Evolutionary conservation across 352 stramenopile genomes (phyloP).

Genomic region (Globisporangium heterothallicum): DNA sequence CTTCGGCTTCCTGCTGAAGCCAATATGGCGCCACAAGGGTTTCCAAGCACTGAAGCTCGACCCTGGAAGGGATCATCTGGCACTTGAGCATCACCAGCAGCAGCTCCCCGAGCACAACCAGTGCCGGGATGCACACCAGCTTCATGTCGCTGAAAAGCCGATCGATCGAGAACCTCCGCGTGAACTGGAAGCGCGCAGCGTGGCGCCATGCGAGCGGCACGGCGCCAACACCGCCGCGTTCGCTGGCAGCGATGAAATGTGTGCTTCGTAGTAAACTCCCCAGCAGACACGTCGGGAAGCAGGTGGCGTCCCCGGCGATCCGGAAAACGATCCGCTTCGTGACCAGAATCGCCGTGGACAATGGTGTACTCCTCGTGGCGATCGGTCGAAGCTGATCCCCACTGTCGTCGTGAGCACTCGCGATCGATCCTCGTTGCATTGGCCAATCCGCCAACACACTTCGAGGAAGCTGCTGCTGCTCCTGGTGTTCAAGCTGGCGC

Average conservation of each 20-base stretch:
- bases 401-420: too few relatives aligned
- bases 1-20: slow-evolving; percentile 20
- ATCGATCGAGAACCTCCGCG: slow-evolving; percentile 40
- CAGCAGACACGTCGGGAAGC: slow-evolving; percentile 39
- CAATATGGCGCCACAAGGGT: slow-evolving; percentile 41
- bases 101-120: slow-evolving; percentile 49
- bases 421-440: too few relatives aligned
- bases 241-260: slow-evolving; percentile 19
- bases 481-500: too few relatives aligned
- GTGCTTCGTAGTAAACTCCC: slow-evolving; percentile 35
- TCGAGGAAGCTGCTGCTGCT: too few relatives aligned
- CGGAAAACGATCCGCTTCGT: slow-evolving; percentile 41
- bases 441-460: too few relatives aligned
- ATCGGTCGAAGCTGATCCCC: too few relatives aligned
- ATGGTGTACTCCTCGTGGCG: slow-evolving; percentile 9
- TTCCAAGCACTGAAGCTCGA: slow-evolving; percentile 33
- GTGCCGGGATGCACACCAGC: slow-evolving; percentile 21
- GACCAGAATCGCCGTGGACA: slow-evolving; percentile 22
- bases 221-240: not conserved
- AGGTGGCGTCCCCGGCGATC: slow-evolving; percentile 23
- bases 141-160: slow-evolving; percentile 35
- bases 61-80: slow-evolving; percentile 7
- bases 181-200: slow-evolving; percentile 36
- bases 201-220: slow-evolving; percentile 21
- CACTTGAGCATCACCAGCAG: slow-evolving; percentile 42